Base-by-base conservation (phyloP, 2,329 filamentous ascomycete genomes). In the Xylaria sp. region DNA sequence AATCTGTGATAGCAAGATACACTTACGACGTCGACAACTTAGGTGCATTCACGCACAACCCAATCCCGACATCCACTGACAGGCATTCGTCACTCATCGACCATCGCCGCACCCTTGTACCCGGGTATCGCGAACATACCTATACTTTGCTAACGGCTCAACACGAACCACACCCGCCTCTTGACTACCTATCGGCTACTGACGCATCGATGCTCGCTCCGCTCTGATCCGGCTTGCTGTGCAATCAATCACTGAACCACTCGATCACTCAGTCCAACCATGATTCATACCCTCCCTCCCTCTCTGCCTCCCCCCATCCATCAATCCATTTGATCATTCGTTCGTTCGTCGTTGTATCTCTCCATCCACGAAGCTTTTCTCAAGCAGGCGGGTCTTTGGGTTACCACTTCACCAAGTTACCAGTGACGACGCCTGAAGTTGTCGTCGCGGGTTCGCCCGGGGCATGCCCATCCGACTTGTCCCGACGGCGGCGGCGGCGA, bases 391-490 rank as follows among this genome's bases (percentile, higher is more conserved):
- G 39, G 56, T n/a, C 23, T 28, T 58, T 12, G 23, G 20, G 55
- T n/a, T 23, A 31, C 51, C 13, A 54, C 6, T 7, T 28, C 56
- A 28, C 28, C 28, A 12, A 13, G 18, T 18, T 10, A 28, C 25
- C 12, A 25, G 20, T 20, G 20, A 50, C 46, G 46, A 50, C 20
- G 20, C 20, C 46, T 28, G 23, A 44, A 44, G 23, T 41, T 25
- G 39, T 57, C 58, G 28, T 62, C 58, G 34, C 51, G 46, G 56
- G 56, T 20, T 31, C 39, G 56, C 58, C 54, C 15, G 39, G 31
- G 20, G 37, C 46, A 25, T 52, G 41, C 39, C 39, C 34, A 10
- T 46, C 66, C 62, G 64, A 44, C 46, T 58, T 58, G 6, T 58
- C 39, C 56, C 56, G 56, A 58, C 25, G 28, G 28, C 28, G 28